Base-by-base conservation (phyloP, 345 rosid species). In the Aethionema arabicum region DNA sequence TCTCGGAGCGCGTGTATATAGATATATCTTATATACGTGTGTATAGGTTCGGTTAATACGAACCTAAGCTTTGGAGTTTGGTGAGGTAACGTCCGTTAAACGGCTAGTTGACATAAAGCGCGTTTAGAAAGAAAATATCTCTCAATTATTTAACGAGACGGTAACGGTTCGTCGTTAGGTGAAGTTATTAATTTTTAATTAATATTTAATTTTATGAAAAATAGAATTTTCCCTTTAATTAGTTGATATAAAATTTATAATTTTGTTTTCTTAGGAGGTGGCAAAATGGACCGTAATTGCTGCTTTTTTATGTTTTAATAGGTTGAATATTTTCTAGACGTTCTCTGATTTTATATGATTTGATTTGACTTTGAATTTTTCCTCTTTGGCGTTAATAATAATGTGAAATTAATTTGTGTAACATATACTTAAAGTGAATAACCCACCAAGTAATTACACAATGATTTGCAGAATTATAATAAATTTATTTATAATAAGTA, bases 31-130 rank as follows among this genome's bases (percentile, higher is more conserved):
- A 48, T 31, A 15, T 21, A 21, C 27, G 27, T 21, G 27, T 21
- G 27, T 21, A 6, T 13, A 61, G 61, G 61, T 16, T 52, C 67
- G 67, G 73, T 53, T 0, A 45, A 5, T 53, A 54, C 56, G 67
- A 54, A 32, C 47, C 73, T 6, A 56, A 61, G 73, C 61, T 36
- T 59, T 7, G 55, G 66, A 67, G 8, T 15, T 46, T 69, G 51
- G 38, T 53, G 10, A 31, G 67, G 11, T 61, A 54, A 61, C 73
- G 63, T 69, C 63, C 14, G 62, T 69, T 69, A 46, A 61, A 61
- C 50, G 56, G 67, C 62, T 61, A 61, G 32, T 38, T 38, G 40
- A 53, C 35, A 32, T 48, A 21, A 58, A 42, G 16, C 43, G 11
- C 30, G 30, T 35, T 13, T 57, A 4, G 29, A n/a, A n/a, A 21